Evolutionary conservation across 768 basidiomycete genomes (phyloP).

Genomic region (Rhizopogon sp.): DNA sequence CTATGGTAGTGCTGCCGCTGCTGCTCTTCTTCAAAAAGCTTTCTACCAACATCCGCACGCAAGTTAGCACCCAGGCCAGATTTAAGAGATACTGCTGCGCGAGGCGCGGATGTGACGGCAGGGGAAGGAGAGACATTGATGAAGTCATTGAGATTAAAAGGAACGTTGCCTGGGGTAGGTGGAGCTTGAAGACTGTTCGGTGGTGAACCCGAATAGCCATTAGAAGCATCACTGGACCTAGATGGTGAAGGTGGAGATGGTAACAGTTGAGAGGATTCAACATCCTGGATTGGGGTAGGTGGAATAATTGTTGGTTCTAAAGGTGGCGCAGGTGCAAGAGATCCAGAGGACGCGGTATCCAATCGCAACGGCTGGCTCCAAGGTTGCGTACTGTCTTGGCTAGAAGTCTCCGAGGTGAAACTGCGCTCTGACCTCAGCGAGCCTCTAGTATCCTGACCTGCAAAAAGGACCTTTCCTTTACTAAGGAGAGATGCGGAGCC

Average conservation of each 20-base stretch:
- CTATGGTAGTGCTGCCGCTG: conserved; percentile 33
- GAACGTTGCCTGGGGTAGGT: conserved; percentile 30
- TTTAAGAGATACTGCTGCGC: conserved; percentile 25
- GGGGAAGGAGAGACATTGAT: conserved; percentile 71
- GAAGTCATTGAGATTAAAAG: conserved; percentile 67
- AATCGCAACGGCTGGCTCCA: conserved; percentile 12
- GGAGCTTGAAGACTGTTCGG: conserved; percentile 21
- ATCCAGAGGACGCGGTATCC: conserved; percentile 13
- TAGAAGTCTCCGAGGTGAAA: conserved; percentile 19
- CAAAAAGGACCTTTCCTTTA: conserved; percentile 70
- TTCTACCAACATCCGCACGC: conserved; percentile 59
- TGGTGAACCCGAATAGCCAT: conserved; percentile 1
- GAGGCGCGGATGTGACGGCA: conserved; percentile 29
- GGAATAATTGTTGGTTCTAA: conserved; percentile 29
- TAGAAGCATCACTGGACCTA: conserved; percentile 11
- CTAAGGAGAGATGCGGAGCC: conserved; percentile 40
- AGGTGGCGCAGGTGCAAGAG: conserved; percentile 20
- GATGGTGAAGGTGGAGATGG: conserved; percentile 21
- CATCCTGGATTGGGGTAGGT: conserved; percentile 25
- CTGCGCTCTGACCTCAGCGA: conserved; percentile 24
- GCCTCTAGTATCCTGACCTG: conserved; percentile 27
- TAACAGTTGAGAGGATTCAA: conserved; percentile 19
- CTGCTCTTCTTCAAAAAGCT: conserved; percentile 69
- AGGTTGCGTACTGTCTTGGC: conserved; percentile 18
- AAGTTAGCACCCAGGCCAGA: conserved; percentile 43